Base-by-base conservation (phyloP, 352 stramenopile species). In the Globisporangium megalacanthum region DNA sequence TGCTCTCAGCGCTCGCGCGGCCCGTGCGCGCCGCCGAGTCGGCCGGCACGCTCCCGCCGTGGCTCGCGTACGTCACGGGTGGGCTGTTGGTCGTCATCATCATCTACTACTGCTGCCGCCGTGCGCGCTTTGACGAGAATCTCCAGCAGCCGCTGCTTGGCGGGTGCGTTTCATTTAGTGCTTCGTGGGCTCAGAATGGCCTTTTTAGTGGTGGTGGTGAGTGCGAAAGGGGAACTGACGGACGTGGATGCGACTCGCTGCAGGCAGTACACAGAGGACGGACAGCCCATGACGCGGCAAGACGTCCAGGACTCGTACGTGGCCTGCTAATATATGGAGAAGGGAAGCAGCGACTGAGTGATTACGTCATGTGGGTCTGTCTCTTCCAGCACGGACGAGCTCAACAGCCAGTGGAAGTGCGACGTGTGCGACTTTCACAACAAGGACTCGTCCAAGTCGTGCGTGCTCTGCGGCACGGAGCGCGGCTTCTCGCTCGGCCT, bases 351-450 rank as follows among this genome's bases (percentile, higher is more conserved):
- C 3, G 35, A 35, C 57, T 37, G 11, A 49, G 29, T 55, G 22
- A 20, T 35, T 25, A 9, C 36, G n/a, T 29, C 35, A 11, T 42
- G 17, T 51, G 8, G 22, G n/a, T 39, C 7, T 60, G 11, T 3
- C 51, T 46, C 56, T 22, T 58, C 22, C 67, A 77, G 69, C 0
- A 83, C 73, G 44, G 84, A 94, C 61, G 84, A 94, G 53, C 69
- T 94, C 7, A 83, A 75, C 44, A 83, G 69, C 6, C 82, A 94
- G 61, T 94, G 84, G 84, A 88, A 92, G 62, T 94, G 84, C 65
- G 82, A 92, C 50, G 84, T 94, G 7, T 94, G 84, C 60, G 84
- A 94, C 66, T 94, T 94, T 62, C 79, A 92, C 68, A 94, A 94
- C 72, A 94, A 94, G 63, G 73, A 75, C 31, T 91, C 79, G 50